These are phyloP conservation scores for Fennellomyces sp. DNA, from an alignment of 371 early-diverging fungal genomes.

Conservation along the genomic window DNA sequence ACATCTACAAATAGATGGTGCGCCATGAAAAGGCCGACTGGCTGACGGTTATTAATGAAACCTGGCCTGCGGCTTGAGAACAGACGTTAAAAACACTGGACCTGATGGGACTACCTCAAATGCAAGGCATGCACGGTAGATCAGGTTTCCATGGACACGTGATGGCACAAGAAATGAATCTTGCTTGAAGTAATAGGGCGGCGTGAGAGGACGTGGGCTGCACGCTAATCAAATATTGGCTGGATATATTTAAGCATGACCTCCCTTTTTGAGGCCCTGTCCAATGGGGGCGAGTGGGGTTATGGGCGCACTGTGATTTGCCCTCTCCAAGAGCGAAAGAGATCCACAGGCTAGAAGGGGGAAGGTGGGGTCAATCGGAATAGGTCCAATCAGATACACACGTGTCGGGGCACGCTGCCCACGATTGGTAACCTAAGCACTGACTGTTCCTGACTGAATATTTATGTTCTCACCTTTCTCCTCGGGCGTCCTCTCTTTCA, in stretches of 20 bases:
- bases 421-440: slow-evolving; percentile 12
- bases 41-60: too few relatives aligned
- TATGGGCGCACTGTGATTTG: neutral
- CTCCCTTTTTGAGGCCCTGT: slow-evolving; percentile 3
- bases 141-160: slow-evolving; percentile 1
- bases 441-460: slow-evolving; percentile 3
- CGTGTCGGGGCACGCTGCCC: slow-evolving; percentile 8
- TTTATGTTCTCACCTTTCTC: neutral
- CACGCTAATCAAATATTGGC: slow-evolving; percentile 1
- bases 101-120: too few relatives aligned
- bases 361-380: slow-evolving; percentile 1
- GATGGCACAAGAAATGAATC: neutral
- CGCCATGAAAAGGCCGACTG: too few relatives aligned
- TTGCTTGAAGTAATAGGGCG: neutral
- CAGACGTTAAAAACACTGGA: too few relatives aligned
- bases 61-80: too few relatives aligned
- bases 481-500: neutral
- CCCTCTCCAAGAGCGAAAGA: neutral
- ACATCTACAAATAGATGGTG: too few relatives aligned
- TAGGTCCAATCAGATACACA: slow-evolving; percentile 18
- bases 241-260: neutral
- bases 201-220: slow-evolving; percentile 11
- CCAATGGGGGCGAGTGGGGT: slow-evolving; percentile 2
- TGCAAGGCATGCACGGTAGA: slow-evolving; percentile 1
- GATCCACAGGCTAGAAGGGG: neutral